Conservation (phyloP, 352 stramenopile genomes). For the Phytophthora chlamydospora region DNA sequence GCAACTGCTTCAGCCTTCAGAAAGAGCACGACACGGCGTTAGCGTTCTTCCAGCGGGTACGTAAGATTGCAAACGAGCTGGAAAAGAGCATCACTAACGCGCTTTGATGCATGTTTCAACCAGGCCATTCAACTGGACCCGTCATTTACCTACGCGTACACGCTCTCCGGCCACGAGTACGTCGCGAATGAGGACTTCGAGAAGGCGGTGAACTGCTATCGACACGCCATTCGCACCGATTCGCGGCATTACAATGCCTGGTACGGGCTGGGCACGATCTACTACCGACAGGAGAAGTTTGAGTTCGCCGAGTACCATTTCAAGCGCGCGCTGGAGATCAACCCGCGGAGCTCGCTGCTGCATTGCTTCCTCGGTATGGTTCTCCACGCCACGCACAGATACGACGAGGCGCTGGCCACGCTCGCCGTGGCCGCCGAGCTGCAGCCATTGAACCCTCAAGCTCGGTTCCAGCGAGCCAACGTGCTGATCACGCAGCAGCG, state of each 20-base stretch:
- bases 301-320: conserved; percentile 98
- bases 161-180: conserved; percentile 97
- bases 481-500: conserved; percentile 94
- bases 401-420: conserved; percentile 91
- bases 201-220: conserved; percentile 96
- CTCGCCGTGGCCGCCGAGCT: conserved; percentile 88
- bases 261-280: conserved; percentile 94
- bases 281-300: conserved; percentile 98
- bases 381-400: conserved; percentile 90
- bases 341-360: conserved; percentile 94
- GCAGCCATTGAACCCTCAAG: conserved; percentile 94
- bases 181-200: conserved; percentile 98
- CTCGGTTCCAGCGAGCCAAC: conserved; percentile 94
- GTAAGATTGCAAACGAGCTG: neutral
- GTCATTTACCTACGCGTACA: conserved; percentile 98
- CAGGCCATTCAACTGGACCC: conserved; percentile 94
- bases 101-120: neutral
- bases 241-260: conserved; percentile 94
- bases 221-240: conserved; percentile 94
- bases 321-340: conserved; percentile 92
- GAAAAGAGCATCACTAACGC: neutral
- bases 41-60: conserved; percentile 94
- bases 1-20: conserved; percentile 98
- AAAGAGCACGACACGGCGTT: conserved; percentile 98
- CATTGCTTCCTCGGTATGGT: conserved; percentile 97